Evolutionary conservation across 495 filamentous ascomycete genomes (phyloP).

Genomic region (Letharia lupina): DNA sequence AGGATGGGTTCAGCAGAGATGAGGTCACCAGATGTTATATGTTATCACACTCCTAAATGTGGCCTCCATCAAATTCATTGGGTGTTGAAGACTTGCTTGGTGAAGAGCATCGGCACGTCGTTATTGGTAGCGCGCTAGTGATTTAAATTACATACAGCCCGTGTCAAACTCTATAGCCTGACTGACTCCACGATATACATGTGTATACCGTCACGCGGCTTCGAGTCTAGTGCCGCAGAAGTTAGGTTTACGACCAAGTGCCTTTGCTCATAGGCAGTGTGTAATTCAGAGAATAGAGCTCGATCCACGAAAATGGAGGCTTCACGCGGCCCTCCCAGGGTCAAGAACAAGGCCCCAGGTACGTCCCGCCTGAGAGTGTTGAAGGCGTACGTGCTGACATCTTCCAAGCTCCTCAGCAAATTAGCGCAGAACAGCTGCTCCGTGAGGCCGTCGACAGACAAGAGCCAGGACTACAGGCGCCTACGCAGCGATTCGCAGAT

Average conservation of each 20-base stretch:
- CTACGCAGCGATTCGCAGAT: slow-evolving; percentile 91
- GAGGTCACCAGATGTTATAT: no score
- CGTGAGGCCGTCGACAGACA: slow-evolving; percentile 97
- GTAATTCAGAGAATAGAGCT: no score
- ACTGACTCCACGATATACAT: neutral
- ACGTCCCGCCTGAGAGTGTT: slow-evolving; percentile 14
- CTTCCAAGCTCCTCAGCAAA: slow-evolving; percentile 60
- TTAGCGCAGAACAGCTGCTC: slow-evolving; percentile 93
- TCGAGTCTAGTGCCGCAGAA: neutral
- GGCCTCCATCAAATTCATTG: no score
- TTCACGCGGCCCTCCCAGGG: slow-evolving; percentile 85
- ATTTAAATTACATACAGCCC: neutral
- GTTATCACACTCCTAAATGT: no score
- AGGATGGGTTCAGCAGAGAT: neutral
- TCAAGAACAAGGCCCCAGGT: slow-evolving; percentile 91
- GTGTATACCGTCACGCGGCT: no score
- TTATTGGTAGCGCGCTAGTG: neutral
- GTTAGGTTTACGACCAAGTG: neutral
- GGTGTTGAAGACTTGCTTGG: no score
- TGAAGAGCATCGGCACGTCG: neutral
- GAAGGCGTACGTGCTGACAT: slow-evolving; percentile 7
- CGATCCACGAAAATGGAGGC: slow-evolving; percentile 60
- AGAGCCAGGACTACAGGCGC: slow-evolving; percentile 77
- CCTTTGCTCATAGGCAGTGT: neutral
- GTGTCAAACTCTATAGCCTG: no score